Evolutionary conservation across 2,329 filamentous ascomycete genomes (phyloP).

Genomic region (Scedosporium aurantiacum): DNA sequence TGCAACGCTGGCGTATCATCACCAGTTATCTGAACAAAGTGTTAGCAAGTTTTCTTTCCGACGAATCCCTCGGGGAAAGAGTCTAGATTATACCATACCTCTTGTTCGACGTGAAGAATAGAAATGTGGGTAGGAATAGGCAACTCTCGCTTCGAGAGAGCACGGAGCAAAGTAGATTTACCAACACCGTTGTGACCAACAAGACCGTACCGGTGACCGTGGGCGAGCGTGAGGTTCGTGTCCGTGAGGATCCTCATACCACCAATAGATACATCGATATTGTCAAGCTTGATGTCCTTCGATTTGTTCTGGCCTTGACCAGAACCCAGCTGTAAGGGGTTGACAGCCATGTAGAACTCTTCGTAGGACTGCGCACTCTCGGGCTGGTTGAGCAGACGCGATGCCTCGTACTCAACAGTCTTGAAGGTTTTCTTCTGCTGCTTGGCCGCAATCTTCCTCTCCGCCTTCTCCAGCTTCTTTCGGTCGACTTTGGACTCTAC

Average conservation of each 20-base stretch:
- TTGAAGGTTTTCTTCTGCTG: slow-evolving; percentile 98
- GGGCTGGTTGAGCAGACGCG: slow-evolving; percentile 71
- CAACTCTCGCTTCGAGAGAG: slow-evolving; percentile 84
- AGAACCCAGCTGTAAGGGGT: slow-evolving; percentile 78
- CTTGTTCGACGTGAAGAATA: slow-evolving; percentile 97
- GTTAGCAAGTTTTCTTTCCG: neutral
- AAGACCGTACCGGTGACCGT: slow-evolving; percentile 88
- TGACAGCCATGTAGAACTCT: slow-evolving; percentile 99
- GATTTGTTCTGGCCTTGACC: slow-evolving; percentile 67
- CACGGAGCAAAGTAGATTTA: slow-evolving; percentile 88
- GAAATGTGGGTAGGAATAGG: slow-evolving; percentile 95
- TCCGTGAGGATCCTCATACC: slow-evolving; percentile 83
- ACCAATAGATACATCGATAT: slow-evolving; percentile 86
- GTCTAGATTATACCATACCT: slow-evolving; percentile 38
- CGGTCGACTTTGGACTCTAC: slow-evolving; percentile 95
- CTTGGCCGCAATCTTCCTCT: slow-evolving; percentile 94
- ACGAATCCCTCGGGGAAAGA: neutral
- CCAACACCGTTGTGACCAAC: slow-evolving; percentile 99
- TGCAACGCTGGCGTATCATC: slow-evolving; percentile 93
- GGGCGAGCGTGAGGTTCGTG: slow-evolving; percentile 79
- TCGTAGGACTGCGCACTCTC: slow-evolving; percentile 87
- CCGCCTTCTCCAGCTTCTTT: slow-evolving; percentile 98
- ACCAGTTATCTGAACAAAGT: slow-evolving; percentile 62
- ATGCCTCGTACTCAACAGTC: slow-evolving; percentile 95
- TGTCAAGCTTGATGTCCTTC: slow-evolving; percentile 97